Evolutionary conservation across 164 flowering plant genomes (phyloP).

Genomic region (Aristolochia contorta): DNA sequence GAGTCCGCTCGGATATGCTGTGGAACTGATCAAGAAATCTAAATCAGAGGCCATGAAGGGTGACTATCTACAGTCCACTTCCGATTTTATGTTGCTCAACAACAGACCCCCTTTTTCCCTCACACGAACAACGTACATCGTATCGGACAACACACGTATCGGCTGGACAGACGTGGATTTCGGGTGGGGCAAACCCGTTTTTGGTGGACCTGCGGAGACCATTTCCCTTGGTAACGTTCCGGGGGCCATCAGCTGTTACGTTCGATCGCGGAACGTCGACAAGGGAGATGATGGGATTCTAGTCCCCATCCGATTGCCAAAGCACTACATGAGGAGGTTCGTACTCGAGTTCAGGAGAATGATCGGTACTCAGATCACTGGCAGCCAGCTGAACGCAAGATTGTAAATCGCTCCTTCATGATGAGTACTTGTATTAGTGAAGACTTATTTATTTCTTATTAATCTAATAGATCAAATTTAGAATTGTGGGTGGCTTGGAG

Average conservation of each 20-base stretch:
- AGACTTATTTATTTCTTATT: too few species aligned
- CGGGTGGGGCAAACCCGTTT: conserved; percentile 11
- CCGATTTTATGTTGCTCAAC: conserved; percentile 17
- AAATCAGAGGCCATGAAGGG: conserved; percentile 5
- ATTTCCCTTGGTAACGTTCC: background rate
- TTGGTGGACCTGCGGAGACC: conserved; percentile 5
- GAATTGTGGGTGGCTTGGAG: too few species aligned
- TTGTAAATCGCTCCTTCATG: too few species aligned
- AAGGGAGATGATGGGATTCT: background rate
- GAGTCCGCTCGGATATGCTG: conserved; percentile 18
- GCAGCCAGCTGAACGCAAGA: too few species aligned
- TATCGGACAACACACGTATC: conserved; percentile 25
- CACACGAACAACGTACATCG: conserved; percentile 23
- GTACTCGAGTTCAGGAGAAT: too few species aligned
- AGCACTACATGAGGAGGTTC: too few species aligned
- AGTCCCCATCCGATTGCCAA: background rate
- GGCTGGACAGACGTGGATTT: background rate
- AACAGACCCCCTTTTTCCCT: conserved; percentile 16
- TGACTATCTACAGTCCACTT: conserved; percentile 22
- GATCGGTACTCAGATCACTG: too few species aligned
- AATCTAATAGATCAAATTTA: too few species aligned
- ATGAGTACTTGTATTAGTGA: too few species aligned
- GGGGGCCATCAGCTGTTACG: background rate
- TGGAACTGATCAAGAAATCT: conserved; percentile 15
- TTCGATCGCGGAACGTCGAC: background rate